Base-by-base conservation (phyloP, 1,139 yeast genomes). In the Ogataea hybrid region DNA sequence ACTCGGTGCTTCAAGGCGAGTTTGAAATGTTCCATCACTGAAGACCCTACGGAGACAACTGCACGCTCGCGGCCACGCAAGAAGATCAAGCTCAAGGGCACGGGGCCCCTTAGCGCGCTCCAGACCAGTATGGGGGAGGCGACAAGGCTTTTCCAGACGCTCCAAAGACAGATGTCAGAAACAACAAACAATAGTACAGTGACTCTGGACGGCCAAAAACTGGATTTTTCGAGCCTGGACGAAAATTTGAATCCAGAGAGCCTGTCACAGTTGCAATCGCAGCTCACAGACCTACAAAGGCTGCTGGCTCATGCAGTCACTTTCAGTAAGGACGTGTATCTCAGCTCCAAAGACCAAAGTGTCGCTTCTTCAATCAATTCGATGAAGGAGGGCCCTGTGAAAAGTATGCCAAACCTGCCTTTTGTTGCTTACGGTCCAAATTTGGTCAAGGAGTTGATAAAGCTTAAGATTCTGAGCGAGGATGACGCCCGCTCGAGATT, bases 21-120 rank as follows among this genome's bases (percentile, higher is more conserved):
- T 1, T 65, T 73, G 9, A 63, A 62, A 37, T 77, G 82, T 51
- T 71, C 78, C 4, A 63, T 67, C 51, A 71, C 74, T 35, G 66
- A 59, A 29, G 80, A 75, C 53, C 79, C 78, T 12, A 71, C 78
- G 1, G 66, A 46, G 22, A 48, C 57, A 2, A 45, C 51, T 5
- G 61, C 61, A 5, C 54, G 51, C 32, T 28, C 55, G 8, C 48
- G 62, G 36, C 61, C 62, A 2, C 48, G 65, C 25, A 63, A 63
- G 45, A 54, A 44, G 32, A 32, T 50, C 3, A 59, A 58, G 39
- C 35, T 52, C n/a, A 49, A 51, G 31, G 60, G 58, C 14, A 46
- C 42, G 25, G 59, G 59, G 3, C 56, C 61, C 17, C 41, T 64
- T 30, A 56, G 53, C 8, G 44, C 43, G 15, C 42, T 64, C 12